Base-by-base conservation (phyloP, 768 basidiomycete genomes). In the Termitomyces sp. region DNA sequence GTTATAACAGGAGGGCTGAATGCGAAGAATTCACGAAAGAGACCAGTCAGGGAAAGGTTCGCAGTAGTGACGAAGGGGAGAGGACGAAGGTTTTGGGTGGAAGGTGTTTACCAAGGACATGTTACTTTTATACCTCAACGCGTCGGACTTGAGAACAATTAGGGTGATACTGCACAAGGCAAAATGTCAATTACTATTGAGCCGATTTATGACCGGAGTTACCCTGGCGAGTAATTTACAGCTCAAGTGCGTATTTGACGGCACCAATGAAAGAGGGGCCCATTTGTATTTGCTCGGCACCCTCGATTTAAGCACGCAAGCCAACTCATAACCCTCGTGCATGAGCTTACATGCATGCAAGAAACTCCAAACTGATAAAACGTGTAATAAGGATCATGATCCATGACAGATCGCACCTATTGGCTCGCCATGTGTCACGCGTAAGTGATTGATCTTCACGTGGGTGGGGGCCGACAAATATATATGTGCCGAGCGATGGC, bases 151-250 rank as follows among this genome's bases (percentile, higher is more conserved):
- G 60, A 49, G 56, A 59, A 58, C 53, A 35, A 50, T 60, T 60
- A 62, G 63, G 60, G 58, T 56, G 37, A 59, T 24, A 41, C 47
- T 55, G 38, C 11, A 55, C 56, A 44, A 42, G 35, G 41, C 51
- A 53, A 60, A 62, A 60, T 57, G 58, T 63, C 62, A 63, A 60
- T 62, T 58, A 51, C 51, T 48, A 41, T 38, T 35, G 46, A 62
- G 54, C 61, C 61, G 59, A 62, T 55, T 53, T 55, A 57, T 57
- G 52, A 56, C 59, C 61, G 61, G 58, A 48, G 53, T 53, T 47
- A 56, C 51, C 46, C 54, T 59, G 50, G 53, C 46, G 26, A 58
- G 49, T 44, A 58, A 58, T 49, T 58, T 55, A 46, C 35, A 56
- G 55, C n/a, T 34, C 26, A 35, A 28, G 26, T 50, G 54, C 14